Conservation (phyloP, 352 stramenopile species). For the Phytopythium helicoides region DNA sequence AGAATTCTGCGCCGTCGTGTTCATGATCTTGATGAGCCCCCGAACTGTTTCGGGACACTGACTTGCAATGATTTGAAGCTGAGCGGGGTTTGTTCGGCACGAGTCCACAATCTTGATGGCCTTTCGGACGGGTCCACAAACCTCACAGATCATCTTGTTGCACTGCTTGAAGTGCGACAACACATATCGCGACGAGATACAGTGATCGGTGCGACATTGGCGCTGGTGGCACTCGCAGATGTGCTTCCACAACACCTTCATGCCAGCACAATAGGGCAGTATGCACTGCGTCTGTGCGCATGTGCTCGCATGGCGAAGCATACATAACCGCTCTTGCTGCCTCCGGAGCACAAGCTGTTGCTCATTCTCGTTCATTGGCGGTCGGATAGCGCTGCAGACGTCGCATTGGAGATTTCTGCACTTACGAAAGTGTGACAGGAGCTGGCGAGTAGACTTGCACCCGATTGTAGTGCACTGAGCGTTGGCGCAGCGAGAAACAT, state of each 20-base stretch:
- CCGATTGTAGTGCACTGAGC: constrained; percentile 84
- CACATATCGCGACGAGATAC: constrained; percentile 86
- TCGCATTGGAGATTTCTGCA: constrained; percentile 86
- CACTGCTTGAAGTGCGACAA: constrained; percentile 90
- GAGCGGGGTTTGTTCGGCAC: constrained; percentile 64
- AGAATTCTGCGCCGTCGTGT: constrained; percentile 46
- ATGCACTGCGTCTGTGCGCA: constrained; percentile 65
- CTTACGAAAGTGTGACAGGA: constrained; percentile 87
- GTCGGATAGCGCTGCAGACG: constrained; percentile 84
- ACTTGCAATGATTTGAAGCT: constrained; percentile 67
- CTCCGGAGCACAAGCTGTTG: constrained; percentile 80
- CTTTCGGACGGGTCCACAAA: constrained; percentile 83
- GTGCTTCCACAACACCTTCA: constrained; percentile 91
- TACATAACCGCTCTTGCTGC: constrained; percentile 85
- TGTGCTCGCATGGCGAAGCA: constrained; percentile 85
- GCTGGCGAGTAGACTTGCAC: constrained; percentile 84
- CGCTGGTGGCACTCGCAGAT: constrained; percentile 89
- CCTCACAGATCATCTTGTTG: constrained; percentile 90
- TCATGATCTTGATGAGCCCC: constrained; percentile 88
- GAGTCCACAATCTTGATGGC: constrained; percentile 88
- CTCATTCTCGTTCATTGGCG: constrained; percentile 86
- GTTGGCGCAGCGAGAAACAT: constrained; percentile 83
- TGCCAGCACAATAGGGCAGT: constrained; percentile 81
- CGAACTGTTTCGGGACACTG: constrained; percentile 76
- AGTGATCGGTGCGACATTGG: constrained; percentile 85